Conservation (phyloP, 2,329 filamentous ascomycete species). For the Xylariales sp. region DNA sequence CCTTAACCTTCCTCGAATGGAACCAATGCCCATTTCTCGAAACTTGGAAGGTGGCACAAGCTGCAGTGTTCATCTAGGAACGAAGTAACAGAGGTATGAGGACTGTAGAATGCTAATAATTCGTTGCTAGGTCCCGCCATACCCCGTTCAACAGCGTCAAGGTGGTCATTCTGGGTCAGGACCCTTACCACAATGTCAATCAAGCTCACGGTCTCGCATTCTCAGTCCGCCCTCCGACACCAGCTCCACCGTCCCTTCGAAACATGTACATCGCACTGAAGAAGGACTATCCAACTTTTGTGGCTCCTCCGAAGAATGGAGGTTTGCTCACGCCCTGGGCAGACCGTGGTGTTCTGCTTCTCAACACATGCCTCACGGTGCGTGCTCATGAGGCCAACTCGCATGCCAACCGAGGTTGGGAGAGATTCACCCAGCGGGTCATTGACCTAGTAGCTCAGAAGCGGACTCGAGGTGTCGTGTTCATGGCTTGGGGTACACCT, state of each 20-base stretch:
- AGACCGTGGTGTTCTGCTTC: conserved; percentile 82
- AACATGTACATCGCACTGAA: conserved; percentile 91
- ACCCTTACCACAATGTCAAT: conserved; percentile 93
- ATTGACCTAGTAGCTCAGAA: conserved; percentile 82
- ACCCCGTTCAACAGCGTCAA: conserved; percentile 87
- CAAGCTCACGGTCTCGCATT: conserved; percentile 97
- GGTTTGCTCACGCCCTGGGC: conserved; percentile 93
- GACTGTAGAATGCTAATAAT: not conserved
- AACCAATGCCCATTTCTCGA: no score
- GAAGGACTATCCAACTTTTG: conserved; percentile 82
- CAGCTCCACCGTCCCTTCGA: conserved; percentile 80
- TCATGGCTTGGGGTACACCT: conserved; percentile 87
- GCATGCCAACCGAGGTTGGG: conserved; percentile 86
- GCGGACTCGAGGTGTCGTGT: conserved; percentile 79
- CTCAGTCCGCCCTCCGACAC: conserved; percentile 84
- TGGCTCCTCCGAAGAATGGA: conserved; percentile 67
- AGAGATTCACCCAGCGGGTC: conserved; percentile 84
- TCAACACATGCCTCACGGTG: conserved; percentile 94
- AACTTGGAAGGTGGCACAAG: no score
- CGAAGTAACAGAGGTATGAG: no score
- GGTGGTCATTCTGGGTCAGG: conserved; percentile 90
- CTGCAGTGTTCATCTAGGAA: no score
- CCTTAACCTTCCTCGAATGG: no score
- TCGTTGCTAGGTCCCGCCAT: conserved; percentile 73
- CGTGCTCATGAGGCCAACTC: conserved; percentile 83